These are phyloP conservation scores for Porcisia hertigi DNA, from an alignment of 208 protist species.

Conservation along the genomic window DNA sequence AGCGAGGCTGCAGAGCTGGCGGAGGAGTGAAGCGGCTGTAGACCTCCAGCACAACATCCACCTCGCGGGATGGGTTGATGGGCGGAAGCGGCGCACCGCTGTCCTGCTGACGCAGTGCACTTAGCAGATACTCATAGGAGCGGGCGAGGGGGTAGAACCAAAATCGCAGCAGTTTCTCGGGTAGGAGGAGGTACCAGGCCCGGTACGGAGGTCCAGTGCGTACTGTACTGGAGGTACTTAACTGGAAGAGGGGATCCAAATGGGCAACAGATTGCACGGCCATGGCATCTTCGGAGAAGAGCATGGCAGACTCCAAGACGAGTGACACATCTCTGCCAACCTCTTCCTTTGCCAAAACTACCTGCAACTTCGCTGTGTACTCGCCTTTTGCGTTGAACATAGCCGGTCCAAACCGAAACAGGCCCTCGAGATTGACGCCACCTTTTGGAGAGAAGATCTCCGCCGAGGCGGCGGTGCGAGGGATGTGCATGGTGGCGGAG, in stretches of 20 bases:
- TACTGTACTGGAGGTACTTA: conserved; percentile 43
- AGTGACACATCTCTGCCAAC: conserved; percentile 51
- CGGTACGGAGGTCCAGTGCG: conserved; percentile 32
- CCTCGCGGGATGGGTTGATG: conserved; percentile 42
- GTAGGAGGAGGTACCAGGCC: conserved; percentile 11
- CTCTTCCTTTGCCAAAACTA: conserved; percentile 63
- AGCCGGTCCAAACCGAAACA: conserved; percentile 49
- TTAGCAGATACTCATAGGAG: conserved; percentile 26
- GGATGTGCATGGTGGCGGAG: conserved; percentile 67
- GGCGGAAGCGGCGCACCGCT: conserved; percentile 37
- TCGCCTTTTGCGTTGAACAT: conserved; percentile 67
- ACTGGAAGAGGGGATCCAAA: conserved; percentile 59
- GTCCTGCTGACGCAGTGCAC: conserved; percentile 24
- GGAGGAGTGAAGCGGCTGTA: conserved; percentile 75
- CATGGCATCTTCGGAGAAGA: conserved; percentile 52
- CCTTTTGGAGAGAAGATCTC: conserved; percentile 56
- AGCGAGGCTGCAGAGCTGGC: conserved; percentile 44
- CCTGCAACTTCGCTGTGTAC: conserved; percentile 58
- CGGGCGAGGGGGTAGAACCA: conserved; percentile 42
- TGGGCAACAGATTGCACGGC: conserved; percentile 35
- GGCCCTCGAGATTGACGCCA: conserved; percentile 52
- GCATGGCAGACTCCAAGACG: conserved; percentile 55
- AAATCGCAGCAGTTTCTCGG: conserved; percentile 20
- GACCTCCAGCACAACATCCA: conserved; percentile 54
- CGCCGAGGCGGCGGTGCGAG: conserved; percentile 25